Percentiles rank a stretch among this genome's conserved stretches.
Evolutionary conservation across 768 basidiomycete species (phyloP).

Genomic region (Filobasidium floriforme): DNA sequence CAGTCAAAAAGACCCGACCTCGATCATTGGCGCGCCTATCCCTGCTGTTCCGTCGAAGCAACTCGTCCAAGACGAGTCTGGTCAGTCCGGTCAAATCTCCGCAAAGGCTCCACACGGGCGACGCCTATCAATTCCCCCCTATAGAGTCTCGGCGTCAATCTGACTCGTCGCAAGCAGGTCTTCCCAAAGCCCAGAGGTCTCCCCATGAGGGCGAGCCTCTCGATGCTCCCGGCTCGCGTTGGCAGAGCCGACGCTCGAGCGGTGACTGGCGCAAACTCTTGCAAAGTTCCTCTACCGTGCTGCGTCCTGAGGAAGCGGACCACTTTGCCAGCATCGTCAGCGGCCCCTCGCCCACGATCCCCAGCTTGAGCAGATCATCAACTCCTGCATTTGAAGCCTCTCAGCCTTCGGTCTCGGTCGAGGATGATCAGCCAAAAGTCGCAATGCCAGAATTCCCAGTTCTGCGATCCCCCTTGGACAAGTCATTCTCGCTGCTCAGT

Average conservation of each 20-base stretch:
- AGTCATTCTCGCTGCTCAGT: neutral
- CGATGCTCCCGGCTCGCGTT: neutral
- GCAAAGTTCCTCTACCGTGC: neutral
- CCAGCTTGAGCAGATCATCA: neutral
- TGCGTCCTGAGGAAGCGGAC: neutral
- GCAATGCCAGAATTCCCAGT: neutral
- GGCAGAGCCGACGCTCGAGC: neutral
- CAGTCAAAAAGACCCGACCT: neutral
- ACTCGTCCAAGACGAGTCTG: neutral
- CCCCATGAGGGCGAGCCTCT: neutral
- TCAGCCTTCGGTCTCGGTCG: neutral
- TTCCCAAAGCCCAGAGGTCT: neutral
- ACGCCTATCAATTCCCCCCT: neutral
- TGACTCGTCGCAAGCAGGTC: neutral
- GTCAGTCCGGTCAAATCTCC: neutral
- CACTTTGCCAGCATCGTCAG: slow-evolving; percentile 4
- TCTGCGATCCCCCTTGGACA: slow-evolving; percentile 3
- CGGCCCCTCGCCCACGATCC: neutral
- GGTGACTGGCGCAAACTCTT: slow-evolving; percentile 1
- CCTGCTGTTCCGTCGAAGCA: neutral
- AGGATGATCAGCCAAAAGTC: neutral
- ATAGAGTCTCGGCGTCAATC: neutral
- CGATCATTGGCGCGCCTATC: slow-evolving; percentile 1
- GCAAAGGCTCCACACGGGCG: neutral
- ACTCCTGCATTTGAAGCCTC: neutral